Base-by-base conservation (phyloP, 1,139 yeast species). In the Candida glucosophila region DNA sequence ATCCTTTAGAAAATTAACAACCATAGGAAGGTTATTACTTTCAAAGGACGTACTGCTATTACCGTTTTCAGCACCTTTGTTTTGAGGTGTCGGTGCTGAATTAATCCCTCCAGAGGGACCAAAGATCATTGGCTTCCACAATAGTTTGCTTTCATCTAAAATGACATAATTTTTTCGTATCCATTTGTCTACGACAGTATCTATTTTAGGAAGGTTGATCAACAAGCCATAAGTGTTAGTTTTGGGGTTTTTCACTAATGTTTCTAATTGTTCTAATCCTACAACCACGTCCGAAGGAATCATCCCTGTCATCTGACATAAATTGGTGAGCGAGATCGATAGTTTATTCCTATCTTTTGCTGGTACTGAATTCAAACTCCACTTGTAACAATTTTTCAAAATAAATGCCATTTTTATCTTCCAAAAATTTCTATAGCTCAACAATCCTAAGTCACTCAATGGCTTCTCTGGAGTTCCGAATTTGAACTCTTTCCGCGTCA, bases 401-500 rank as follows among this genome's bases (percentile, higher is more conserved):
- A 50, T 48, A 20, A 41, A 59, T 13, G 86, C 79, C 12, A 83
- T 58, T 5, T 78, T 60, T 2, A 75, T 54, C 39, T 72, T 77
- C 97, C 98, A 90, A 49, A 81, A 90, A 40, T 77, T 81, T 36
- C 93, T 61, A 50, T 90, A 90, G 36, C 95, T 81, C 17, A 82
- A 54, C 25, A 86, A 57, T 0, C 98, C 98, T 29, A 88, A 58
- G 39, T 81, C 92, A 40, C 93, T 78, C 28, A 90, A 60, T 0
- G 98, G 97, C 44, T 88, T 88, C 41, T 90, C 98, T 0, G 98
- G 98, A 0, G 96, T 82, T 1, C 98, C 98, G 30, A 70, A 69
- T 34, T 77, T 77, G 39, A 73, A 74, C 46, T 90, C 96, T 30
- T 72, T 63, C 29, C 81, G 60, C 2, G 88, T 71, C 24, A 90